A percentile compares a stretch with the other conserved stretches of the same genome.
phyloP scores from a whole-genome alignment of 176 grass and related monocot species.

The Urochloa ruziziensis region DNA sequence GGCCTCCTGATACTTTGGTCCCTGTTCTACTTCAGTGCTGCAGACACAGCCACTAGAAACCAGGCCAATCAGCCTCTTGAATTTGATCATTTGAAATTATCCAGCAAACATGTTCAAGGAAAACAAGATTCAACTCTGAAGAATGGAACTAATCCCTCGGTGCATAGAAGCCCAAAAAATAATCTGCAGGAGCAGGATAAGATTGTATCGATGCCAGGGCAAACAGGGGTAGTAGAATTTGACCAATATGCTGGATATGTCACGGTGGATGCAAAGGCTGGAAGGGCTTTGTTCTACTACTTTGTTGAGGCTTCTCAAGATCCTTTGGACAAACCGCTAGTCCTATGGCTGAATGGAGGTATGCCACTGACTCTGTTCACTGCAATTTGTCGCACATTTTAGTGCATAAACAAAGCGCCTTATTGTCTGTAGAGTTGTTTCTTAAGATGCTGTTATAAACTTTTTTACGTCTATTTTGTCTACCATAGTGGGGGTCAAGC shows the following conservation, averaged over 20 bases:
- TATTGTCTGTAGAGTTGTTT: background rate
- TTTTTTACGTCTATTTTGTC: background rate
- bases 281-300: conserved; percentile 80
- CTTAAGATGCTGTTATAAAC: background rate
- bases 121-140: conserved; percentile 11
- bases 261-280: conserved; percentile 51
- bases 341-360: conserved; percentile 88
- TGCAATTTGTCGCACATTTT: background rate
- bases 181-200: conserved; percentile 38
- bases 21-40: conserved; percentile 42
- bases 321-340: conserved; percentile 48
- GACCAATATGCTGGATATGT: conserved; percentile 69
- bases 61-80: conserved; percentile 35
- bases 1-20: conserved; percentile 46
- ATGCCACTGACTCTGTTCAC: background rate
- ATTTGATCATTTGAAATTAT: conserved; percentile 31
- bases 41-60: conserved; percentile 23
- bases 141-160: conserved; percentile 2
- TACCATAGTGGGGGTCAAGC: background rate
- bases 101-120: conserved; percentile 24
- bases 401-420: conserved; percentile 21
- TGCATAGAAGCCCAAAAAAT: conserved; percentile 12
- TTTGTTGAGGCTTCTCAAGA: conserved; percentile 57
- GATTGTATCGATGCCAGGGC: conserved; percentile 55
- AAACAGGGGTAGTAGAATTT: conserved; percentile 39